Evolutionary conservation across 148 eudicot species (phyloP), one percentile per base, ranked within the genome.

Genomic region (Polygonum aviculare): DNA sequence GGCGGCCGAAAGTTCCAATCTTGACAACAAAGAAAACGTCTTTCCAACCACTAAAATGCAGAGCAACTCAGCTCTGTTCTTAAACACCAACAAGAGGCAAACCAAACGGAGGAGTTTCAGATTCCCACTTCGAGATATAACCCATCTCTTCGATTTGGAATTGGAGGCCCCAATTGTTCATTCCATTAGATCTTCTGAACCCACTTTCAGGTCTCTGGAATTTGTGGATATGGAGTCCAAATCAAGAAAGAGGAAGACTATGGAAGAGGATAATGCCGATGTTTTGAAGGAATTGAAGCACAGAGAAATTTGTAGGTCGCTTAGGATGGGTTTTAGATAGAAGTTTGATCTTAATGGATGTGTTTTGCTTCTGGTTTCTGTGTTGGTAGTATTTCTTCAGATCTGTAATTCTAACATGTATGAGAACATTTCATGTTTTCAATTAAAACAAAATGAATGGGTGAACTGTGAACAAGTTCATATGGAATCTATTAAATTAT

Each of bases 21-120:
- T 60, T 60, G 67, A 60, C 35, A 60, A 60, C 67, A 60, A 60
- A 60, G 67, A 60, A 60, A 60, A 60, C 67, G 26, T 26, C 38
- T 22, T 60, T 12, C 67, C 60, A 54, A 4, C 5, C 21, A 54
- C 22, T 18, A n/a, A 7, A 54, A 18, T 54, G 26, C 60, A 54
- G 19, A 18, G 60, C 60, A n/a, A 5, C 9, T 18, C 36, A 60
- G 67, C 67, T 60, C 15, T 9, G 35, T 26, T 60, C 35, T 60
- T 5, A 35, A 60, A 26, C 1, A 26, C 67, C 33, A 60, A 50
- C 16, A 50, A 60, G 67, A 60, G 26, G 67, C 67, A 35, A 14
- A 60, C 10, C 3, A 26, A 26, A 21, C 21, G 36, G 33, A 60
- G 36, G 14, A 22, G 67, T 22, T 2, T 26, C 38, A 60, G 67